Evolutionary conservation across 257 asterid species (phyloP), one percentile per base, ranked within the genome.

Genomic region (Nyctanthes arbortristis): DNA sequence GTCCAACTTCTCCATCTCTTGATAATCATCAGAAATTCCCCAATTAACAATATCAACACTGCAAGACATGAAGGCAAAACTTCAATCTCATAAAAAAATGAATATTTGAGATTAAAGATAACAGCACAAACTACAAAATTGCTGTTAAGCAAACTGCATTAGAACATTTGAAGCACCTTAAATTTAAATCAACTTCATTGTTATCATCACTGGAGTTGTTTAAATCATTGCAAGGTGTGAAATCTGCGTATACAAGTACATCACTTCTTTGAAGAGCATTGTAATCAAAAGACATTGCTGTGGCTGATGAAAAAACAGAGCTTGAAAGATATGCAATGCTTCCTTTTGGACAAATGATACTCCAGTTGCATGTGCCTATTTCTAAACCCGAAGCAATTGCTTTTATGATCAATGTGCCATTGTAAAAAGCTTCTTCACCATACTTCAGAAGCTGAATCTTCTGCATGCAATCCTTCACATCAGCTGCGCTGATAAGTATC

Each of bases 351-450:
- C 86, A 61, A 49, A 61, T 67, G 73, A 93, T 87, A 55, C 80
- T 82, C 97, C 99, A 91, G 71, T 89, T 93, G 75, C 93, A 91
- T 24, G 97, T 80, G 72, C 99, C 99, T 65, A 93, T 84, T 64
- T 93, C 97, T 73, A 91, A 82, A 70, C 97, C 97, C 66, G 99
- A 93, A 77, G 96, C 87, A 69, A 83, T 79, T 22, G 96, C 85
- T 77, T 84, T 83, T 73, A 91, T 56, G 33, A 78, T 74, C 82
- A 93, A 75, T 52, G 82, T 75, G 79, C 99, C 99, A 81, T 87
- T 87, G 74, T 84, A 89, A 86, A 89, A 89, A 72, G 73, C 85
- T 91, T 91, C 96, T 84, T 93, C 96, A 24, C 84, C 94, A 74
- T 81, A 91, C 68, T 86, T 93, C 18, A 93, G 93, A 64, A 88